Percentiles rank a stretch among this genome's conserved stretches.
Evolutionary conservation across 805 yeast genomes (phyloP).

Genomic region (Wickerhamiella sergipiensis): DNA sequence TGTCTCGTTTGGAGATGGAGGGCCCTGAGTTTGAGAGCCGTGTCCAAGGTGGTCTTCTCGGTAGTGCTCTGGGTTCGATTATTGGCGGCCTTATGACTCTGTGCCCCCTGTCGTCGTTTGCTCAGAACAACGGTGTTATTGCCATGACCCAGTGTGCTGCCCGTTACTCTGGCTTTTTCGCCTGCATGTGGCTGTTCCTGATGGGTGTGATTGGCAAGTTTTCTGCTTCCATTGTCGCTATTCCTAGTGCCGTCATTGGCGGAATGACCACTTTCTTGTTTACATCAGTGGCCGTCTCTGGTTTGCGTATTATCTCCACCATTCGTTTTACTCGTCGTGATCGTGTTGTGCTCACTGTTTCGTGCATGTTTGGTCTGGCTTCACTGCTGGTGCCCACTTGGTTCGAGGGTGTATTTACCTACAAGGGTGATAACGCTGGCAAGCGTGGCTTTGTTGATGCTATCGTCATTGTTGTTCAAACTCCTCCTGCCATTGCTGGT

Average conservation of each 20-base stretch:
- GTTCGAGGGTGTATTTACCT: constrained; percentile 53
- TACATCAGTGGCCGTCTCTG: constrained; percentile 65
- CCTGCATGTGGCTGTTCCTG: constrained; percentile 62
- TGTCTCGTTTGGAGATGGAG: constrained; percentile 70
- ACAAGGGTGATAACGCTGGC: constrained; percentile 43
- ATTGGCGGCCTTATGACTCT: constrained; percentile 66
- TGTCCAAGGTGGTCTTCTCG: constrained; percentile 84
- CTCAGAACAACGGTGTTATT: constrained; percentile 92
- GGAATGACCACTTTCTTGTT: constrained; percentile 77
- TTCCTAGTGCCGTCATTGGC: constrained; percentile 69
- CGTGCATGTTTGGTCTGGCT: constrained; percentile 54
- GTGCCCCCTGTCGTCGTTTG: constrained; percentile 87
- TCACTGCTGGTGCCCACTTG: constrained; percentile 50
- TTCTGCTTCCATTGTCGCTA: constrained; percentile 77
- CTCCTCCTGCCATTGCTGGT: constrained; percentile 62
- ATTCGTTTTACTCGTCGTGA: constrained; percentile 52
- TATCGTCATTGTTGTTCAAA: constrained; percentile 53
- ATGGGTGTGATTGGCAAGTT: constrained; percentile 85
- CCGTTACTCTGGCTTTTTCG: constrained; percentile 66
- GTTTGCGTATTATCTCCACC: constrained; percentile 47
- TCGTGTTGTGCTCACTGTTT: constrained; percentile 54
- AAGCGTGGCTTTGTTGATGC: constrained; percentile 55
- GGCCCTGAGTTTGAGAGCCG: constrained; percentile 73
- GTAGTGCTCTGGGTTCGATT: constrained; percentile 74
- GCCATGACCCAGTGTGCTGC: constrained; percentile 86